These are phyloP conservation scores for Lecanicillium sp. DNA, from an alignment of 2,329 filamentous ascomycete genomes.

Conservation along the genomic window DNA sequence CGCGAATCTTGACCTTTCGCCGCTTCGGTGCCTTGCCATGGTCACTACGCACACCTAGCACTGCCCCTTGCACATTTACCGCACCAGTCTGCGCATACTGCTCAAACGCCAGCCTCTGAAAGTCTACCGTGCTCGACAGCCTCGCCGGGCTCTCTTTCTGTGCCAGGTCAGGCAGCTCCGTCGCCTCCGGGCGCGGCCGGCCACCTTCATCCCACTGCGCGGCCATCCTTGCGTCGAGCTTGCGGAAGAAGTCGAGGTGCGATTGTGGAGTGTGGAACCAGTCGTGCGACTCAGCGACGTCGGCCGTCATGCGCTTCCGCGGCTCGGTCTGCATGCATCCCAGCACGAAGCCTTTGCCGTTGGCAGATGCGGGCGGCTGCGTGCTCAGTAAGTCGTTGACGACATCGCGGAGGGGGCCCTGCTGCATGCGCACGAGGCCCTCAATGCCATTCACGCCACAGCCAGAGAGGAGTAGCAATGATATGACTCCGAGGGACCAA, in stretches of 20 bases:
- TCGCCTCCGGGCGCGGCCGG: constrained; percentile 29
- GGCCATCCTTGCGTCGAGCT: constrained; percentile 25
- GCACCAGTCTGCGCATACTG: background rate
- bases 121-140: background rate
- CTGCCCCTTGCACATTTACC: background rate
- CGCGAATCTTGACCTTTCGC: constrained; percentile 2
- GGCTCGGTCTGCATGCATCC: constrained; percentile 27
- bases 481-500: constrained; percentile 46
- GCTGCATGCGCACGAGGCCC: constrained; percentile 24
- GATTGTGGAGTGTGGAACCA: constrained; percentile 30
- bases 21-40: background rate
- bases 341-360: constrained; percentile 26
- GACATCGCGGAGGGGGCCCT: constrained; percentile 20
- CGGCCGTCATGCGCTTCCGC: constrained; percentile 22
- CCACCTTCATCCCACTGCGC: constrained; percentile 22
- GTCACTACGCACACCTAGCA: too few species aligned
- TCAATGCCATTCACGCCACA: constrained; percentile 17
- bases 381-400: constrained; percentile 15
- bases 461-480: constrained; percentile 30
- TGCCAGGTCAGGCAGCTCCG: constrained; percentile 25
- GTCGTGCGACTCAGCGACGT: constrained; percentile 25
- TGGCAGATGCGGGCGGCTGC: constrained; percentile 18
- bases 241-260: constrained; percentile 26
- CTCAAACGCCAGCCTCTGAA: background rate
- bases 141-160: background rate